Evolutionary conservation across 2,329 filamentous ascomycete genomes (phyloP), one percentile per base, ranked within the genome.

Genomic region (Sarocladium brachiariae): DNA sequence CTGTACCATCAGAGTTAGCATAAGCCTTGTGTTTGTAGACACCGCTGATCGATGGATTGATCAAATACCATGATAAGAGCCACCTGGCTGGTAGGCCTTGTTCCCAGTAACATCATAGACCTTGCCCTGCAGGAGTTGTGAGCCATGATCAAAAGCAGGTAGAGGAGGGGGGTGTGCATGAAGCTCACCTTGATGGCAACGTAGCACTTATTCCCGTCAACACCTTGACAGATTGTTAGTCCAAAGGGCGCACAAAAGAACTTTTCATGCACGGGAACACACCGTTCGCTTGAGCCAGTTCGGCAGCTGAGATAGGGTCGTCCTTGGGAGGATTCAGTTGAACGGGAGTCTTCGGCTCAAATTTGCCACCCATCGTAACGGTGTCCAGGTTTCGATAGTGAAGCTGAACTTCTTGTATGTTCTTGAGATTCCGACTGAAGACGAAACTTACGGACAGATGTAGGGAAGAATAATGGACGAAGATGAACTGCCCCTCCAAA

Each of bases 91-190:
- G 66, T 99, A 99, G 14, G 87, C 83, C 57, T 87, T 83, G 69
- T 97, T 99, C 49, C 86, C 87, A 21, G 82, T 89, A 54, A 99
- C 93, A 63, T 99, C 92, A 63, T 96, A 99, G 49, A 99, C 86
- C 54, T 86, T 89, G 59, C 93, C 92, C 86, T 96, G 53, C 50
- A 24, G 7, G 2, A 33, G 11, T 11, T 9, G 30, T 45, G 38
- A 38, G 43, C 46, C 14, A 10, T 27, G 39, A 16, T 31, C 3
- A 5, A 8, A 16, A 9, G 9, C 31, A 19, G 16, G 27, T 33
- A 18, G 13, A 43, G 39, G 43, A 50, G 35, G 24, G 51, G 45
- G 50, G 21, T 35, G 41, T 27, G 2, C 18, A 47, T 45, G 25
- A 19, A n/a, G 50, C 57, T 35, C 70, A 81, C 81, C 73, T 86